phyloP scores from a whole-genome alignment of 176 grass and related monocot species.

The Triticum urartu region DNA sequence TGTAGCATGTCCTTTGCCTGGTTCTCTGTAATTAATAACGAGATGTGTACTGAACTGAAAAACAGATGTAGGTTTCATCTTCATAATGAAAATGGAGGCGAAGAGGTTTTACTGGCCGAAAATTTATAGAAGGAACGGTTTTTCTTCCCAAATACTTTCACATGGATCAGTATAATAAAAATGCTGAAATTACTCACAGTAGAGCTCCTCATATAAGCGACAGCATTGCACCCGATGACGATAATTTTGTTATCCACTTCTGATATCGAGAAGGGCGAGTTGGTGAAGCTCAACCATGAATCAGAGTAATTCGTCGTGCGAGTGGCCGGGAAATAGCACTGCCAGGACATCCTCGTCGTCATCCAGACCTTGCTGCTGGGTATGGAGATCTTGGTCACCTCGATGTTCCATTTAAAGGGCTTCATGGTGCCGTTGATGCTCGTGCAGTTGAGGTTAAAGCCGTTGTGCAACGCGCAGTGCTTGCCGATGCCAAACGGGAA shows the following conservation, averaged over 20 bases:
- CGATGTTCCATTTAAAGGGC: not conserved
- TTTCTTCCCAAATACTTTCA: too few species aligned
- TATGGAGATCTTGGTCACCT: conserved; percentile 12
- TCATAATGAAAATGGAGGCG: too few species aligned
- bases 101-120: too few species aligned
- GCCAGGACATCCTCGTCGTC: too few species aligned
- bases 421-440: not conserved
- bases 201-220: not conserved
- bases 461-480: not conserved
- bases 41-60: too few species aligned
- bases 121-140: too few species aligned
- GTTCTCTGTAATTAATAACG: too few species aligned
- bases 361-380: not conserved
- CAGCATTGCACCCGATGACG: not conserved
- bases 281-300: not conserved
- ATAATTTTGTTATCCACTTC: conserved; percentile 10
- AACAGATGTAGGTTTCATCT: too few species aligned
- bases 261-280: not conserved
- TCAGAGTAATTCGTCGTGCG: accelerated
- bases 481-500: not conserved
- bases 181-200: not conserved
- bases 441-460: not conserved
- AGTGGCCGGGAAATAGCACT: not conserved
- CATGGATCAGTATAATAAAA: too few species aligned
- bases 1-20: too few species aligned